A percentile compares a stretch with the other conserved stretches of the same genome.
phyloP scores from a whole-genome alignment of 768 basidiomycete genomes.

The Gelatoporia subvermispora region DNA sequence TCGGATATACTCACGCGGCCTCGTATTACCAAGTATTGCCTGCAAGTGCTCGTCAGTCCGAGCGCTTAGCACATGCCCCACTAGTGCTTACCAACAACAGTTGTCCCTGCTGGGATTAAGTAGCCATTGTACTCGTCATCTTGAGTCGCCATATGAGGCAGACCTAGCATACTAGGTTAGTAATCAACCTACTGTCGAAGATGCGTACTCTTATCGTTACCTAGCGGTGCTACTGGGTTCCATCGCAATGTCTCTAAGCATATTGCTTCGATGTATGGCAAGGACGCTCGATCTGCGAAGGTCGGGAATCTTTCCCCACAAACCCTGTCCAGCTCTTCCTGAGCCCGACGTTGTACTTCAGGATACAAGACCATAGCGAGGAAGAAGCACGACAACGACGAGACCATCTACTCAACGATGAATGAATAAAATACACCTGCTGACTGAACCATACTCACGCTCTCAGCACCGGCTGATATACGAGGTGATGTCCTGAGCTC shows the following conservation, averaged over 20 bases:
- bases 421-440: background rate
- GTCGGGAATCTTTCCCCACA: conserved; percentile 30
- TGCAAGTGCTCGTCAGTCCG: no score
- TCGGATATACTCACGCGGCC: background rate
- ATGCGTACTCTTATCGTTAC: conserved; percentile 9
- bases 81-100: conserved; percentile 9
- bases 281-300: conserved; percentile 18
- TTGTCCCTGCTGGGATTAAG: conserved; percentile 14
- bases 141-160: conserved; percentile 6
- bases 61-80: conserved; percentile 1
- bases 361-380: conserved; percentile 30
- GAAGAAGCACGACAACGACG: conserved; percentile 23
- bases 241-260: conserved; percentile 32
- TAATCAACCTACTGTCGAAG: background rate
- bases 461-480: conserved; percentile 11
- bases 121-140: conserved; percentile 16
- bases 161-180: conserved; percentile 16
- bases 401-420: conserved; percentile 17
- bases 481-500: background rate
- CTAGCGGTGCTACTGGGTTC: conserved; percentile 29
- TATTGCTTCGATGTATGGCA: conserved; percentile 30
- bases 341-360: conserved; percentile 27
- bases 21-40: background rate
- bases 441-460: conserved; percentile 3
- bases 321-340: conserved; percentile 34